Evolutionary conservation across 805 yeast species (phyloP).

Genomic region (Myxozyma udenii): DNA sequence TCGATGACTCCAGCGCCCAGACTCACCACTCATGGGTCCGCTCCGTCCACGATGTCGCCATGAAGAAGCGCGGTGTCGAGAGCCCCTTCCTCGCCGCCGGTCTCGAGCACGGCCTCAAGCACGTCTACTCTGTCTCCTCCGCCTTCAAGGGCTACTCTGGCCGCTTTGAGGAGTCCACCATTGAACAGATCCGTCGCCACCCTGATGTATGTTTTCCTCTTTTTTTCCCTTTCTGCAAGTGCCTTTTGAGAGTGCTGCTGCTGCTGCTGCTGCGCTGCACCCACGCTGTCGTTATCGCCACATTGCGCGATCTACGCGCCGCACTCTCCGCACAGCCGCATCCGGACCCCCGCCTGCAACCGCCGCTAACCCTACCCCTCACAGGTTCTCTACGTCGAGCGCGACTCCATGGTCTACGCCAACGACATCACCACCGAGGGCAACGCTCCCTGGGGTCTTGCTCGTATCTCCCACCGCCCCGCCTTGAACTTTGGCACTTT

Average conservation of each 20-base stretch:
- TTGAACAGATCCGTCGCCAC: constrained; percentile 66
- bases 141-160: constrained; percentile 78
- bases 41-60: constrained; percentile 33
- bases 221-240: background rate
- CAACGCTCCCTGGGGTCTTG: constrained; percentile 74
- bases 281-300: background rate
- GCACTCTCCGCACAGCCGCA: too few species aligned
- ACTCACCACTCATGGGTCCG: constrained; percentile 62
- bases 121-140: constrained; percentile 56
- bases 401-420: constrained; percentile 51
- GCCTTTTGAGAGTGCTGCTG: background rate
- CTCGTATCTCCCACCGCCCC: constrained; percentile 64
- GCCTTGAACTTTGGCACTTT: constrained; percentile 57
- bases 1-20: constrained; percentile 50
- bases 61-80: constrained; percentile 43
- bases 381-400: constrained; percentile 57
- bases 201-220: constrained; percentile 35
- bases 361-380: constrained; percentile 3
- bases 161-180: constrained; percentile 67
- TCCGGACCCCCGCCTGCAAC: too few species aligned
- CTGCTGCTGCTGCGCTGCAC: background rate
- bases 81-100: constrained; percentile 34
- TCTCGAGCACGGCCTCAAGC: constrained; percentile 54
- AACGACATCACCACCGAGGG: constrained; percentile 49
- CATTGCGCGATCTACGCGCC: too few species aligned